These are phyloP conservation scores for Purshia tridentata DNA, from an alignment of 306 rosid genomes.

Conservation along the genomic window DNA sequence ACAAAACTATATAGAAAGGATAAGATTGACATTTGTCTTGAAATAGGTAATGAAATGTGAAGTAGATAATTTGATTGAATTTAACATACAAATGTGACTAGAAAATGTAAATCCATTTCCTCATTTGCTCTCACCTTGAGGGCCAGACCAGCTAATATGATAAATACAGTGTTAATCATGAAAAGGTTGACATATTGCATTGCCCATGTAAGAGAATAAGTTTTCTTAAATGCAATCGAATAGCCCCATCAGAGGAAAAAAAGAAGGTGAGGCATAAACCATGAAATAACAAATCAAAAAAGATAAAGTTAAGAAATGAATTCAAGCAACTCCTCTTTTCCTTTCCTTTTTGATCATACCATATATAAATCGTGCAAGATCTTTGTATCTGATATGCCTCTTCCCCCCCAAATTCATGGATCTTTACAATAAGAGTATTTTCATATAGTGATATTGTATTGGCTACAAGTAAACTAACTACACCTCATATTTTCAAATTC, in stretches of 20 bases:
- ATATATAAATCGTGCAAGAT: constrained; percentile 78
- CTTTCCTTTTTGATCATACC: constrained; percentile 42
- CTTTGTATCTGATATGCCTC: constrained; percentile 93
- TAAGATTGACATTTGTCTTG: no score
- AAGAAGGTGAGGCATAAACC: no score
- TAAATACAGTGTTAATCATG: constrained; percentile 83
- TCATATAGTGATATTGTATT: constrained; percentile 75
- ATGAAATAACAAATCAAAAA: background rate
- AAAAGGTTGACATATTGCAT: constrained; percentile 89
- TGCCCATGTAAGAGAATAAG: constrained; percentile 81
- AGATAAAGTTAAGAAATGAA: background rate
- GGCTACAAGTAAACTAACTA: constrained; percentile 65
- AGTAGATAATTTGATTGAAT: no score
- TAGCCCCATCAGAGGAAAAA: background rate
- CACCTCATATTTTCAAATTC: constrained; percentile 58
- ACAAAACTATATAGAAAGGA: no score
- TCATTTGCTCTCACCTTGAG: constrained; percentile 57
- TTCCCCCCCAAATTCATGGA: constrained; percentile 87
- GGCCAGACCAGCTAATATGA: constrained; percentile 92
- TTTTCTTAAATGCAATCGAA: constrained; percentile 59
- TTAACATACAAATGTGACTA: background rate
- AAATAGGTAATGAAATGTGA: no score
- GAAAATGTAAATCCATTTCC: background rate
- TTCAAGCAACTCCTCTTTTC: background rate
- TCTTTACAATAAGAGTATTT: constrained; percentile 76